Conservation (phyloP, 2,329 filamentous ascomycete species). For the Xylariales sp. region DNA sequence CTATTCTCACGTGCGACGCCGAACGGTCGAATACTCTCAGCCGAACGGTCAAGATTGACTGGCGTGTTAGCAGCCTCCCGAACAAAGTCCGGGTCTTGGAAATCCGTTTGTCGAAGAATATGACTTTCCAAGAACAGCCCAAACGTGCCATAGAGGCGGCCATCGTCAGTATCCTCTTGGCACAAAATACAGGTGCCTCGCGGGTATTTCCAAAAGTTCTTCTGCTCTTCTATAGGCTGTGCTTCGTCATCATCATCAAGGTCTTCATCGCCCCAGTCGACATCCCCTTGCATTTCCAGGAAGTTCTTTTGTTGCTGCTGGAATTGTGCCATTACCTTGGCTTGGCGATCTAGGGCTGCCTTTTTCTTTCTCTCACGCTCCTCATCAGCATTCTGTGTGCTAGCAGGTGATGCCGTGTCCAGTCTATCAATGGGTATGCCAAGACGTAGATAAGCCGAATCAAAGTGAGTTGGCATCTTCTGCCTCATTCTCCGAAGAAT, state of each 20-base stretch:
- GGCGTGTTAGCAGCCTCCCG: slow-evolving; percentile 78
- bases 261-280: slow-evolving; percentile 87
- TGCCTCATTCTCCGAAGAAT: slow-evolving; percentile 83
- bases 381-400: slow-evolving; percentile 58
- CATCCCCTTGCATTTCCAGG: slow-evolving; percentile 77
- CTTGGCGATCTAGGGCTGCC: slow-evolving; percentile 83
- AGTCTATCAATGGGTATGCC: slow-evolving; percentile 72
- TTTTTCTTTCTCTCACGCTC: slow-evolving; percentile 84
- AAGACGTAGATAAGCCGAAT: slow-evolving; percentile 58
- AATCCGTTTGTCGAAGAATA: slow-evolving; percentile 81
- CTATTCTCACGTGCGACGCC: slow-evolving; percentile 87
- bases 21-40: slow-evolving; percentile 80
- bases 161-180: slow-evolving; percentile 92
- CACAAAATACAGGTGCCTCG: slow-evolving; percentile 92
- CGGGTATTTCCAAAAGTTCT: slow-evolving; percentile 85
- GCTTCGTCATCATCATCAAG: slow-evolving; percentile 64
- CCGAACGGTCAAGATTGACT: slow-evolving; percentile 76
- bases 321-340: slow-evolving; percentile 95
- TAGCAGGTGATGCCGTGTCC: slow-evolving; percentile 77
- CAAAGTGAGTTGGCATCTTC: slow-evolving; percentile 71
- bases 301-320: slow-evolving; percentile 97
- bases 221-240: slow-evolving; percentile 57
- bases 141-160: slow-evolving; percentile 87
- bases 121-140: slow-evolving; percentile 82
- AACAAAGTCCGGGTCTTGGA: slow-evolving; percentile 77